Evolutionary conservation across 2,329 filamentous ascomycete genomes (phyloP).

Genomic region (Volutella citrinella): DNA sequence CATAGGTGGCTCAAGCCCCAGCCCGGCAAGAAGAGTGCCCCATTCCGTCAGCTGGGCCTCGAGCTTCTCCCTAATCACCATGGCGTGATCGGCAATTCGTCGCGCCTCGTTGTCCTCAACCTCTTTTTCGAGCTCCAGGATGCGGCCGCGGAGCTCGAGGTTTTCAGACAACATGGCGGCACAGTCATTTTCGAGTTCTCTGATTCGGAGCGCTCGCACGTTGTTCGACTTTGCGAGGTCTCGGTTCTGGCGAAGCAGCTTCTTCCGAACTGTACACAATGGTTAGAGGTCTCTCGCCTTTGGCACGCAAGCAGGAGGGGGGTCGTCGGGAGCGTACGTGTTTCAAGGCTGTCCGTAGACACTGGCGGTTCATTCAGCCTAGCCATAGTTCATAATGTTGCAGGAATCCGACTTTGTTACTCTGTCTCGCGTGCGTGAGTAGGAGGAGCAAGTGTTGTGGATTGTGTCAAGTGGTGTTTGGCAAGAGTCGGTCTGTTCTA

Average conservation of each 20-base stretch:
- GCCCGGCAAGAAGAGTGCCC: constrained; percentile 60
- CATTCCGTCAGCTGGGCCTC: constrained; percentile 72
- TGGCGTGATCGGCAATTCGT: constrained; percentile 62
- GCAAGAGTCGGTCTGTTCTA: constrained; percentile 20
- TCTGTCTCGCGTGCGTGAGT: constrained; percentile 15
- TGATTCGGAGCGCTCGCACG: constrained; percentile 72
- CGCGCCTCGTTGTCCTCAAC: constrained; percentile 59
- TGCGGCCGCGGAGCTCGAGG: constrained; percentile 66
- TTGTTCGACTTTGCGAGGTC: constrained; percentile 80
- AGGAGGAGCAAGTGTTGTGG: constrained; percentile 11
- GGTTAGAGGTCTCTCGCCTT: constrained; percentile 12
- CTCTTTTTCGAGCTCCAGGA: constrained; percentile 67
- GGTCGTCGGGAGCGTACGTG: constrained; percentile 51
- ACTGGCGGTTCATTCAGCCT: constrained; percentile 73
- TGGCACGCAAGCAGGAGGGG: constrained; percentile 8
- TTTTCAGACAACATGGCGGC: constrained; percentile 77
- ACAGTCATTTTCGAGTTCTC: constrained; percentile 72
- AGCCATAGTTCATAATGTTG: constrained; percentile 60
- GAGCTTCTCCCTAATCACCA: constrained; percentile 67
- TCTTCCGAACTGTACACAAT: constrained; percentile 62
- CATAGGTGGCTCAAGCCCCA: constrained; percentile 59
- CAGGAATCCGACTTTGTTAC: constrained; percentile 4
- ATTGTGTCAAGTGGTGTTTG: constrained; percentile 20
- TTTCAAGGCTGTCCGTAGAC: constrained; percentile 68
- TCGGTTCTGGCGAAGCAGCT: constrained; percentile 79